Base-by-base conservation (phyloP, 495 filamentous ascomycete genomes). In the Talaromyces wortmannii region DNA sequence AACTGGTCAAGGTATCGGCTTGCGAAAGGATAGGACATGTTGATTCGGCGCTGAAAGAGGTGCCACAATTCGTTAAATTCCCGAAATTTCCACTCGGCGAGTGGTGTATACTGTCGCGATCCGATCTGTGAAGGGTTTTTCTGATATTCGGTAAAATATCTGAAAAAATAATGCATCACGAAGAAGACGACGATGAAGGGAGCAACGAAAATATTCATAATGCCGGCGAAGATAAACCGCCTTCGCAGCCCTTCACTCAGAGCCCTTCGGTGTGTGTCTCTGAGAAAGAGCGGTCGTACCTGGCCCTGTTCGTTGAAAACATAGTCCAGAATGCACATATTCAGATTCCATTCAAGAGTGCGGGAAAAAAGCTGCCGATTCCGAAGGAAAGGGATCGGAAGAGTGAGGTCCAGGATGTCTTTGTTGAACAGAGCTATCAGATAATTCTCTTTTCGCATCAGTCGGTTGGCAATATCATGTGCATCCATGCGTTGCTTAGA, bases 11-110 rank as follows among this genome's bases (percentile, higher is more conserved):
- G 80, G 62, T 98, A 98, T 40, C 88, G 86, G 48, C 85, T 88
- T 2, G 94, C 94, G 63, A 87, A 96, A 0, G 92, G 92, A 61
- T 92, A 90, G 6, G 95, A 96, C 89, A 97, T 94, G 60, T 96
- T 90, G 52, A 88, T 78, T 11, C 94, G 84, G 55, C 90, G 87
- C 57, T 90, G 80, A 62, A 96, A 98, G 1, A 97, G 74, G 72
- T 97, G 94, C 59, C 84, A 85, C 0, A 98, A 81, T 67, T 98
- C 94, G 61, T 98, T 98, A 77, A 97, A 97, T 67, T 97, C 92
- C 49, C 94, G 87, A 57, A 97, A 97, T 62, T 96, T 97, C 95
- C 94, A 97, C 66, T 95, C 88, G 2, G 95, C 94, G 48, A 96
- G 80, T 2, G 91, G 89, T 2, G 92, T 97, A 61, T 96, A 98